Percentiles rank a stretch among this genome's conserved stretches.
These are phyloP conservation scores for Exsudoporus floridanus DNA, from an alignment of 1,284 basidiomycete genomes.

Conservation along the genomic window DNA sequence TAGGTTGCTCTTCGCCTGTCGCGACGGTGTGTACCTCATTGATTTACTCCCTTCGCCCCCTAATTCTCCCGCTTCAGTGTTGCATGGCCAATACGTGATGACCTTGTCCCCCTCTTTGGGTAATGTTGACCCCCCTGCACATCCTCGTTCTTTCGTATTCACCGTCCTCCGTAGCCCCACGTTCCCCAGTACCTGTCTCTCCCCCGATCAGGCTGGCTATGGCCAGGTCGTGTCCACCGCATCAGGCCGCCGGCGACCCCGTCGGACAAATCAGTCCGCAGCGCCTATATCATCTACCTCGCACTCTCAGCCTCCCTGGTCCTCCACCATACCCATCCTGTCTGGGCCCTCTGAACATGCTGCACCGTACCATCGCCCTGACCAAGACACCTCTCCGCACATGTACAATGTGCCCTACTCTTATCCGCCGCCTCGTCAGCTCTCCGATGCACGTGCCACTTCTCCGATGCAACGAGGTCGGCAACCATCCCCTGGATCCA, in stretches of 20 bases:
- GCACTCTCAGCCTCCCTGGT: constrained; percentile 31
- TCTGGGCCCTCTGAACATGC: constrained; percentile 26
- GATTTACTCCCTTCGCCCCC: constrained; percentile 17
- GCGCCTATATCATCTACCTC: constrained; percentile 23
- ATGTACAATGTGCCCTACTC: constrained; percentile 29
- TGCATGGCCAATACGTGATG: constrained; percentile 85
- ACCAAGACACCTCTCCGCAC: constrained; percentile 28
- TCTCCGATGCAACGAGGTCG: constrained; percentile 30
- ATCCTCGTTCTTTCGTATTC: constrained; percentile 7
- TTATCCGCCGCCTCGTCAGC: constrained; percentile 32
- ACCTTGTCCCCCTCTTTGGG: constrained; percentile 82
- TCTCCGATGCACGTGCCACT: constrained; percentile 29
- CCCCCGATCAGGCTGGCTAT: constrained; percentile 79
- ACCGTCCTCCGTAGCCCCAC: constrained; percentile 47
- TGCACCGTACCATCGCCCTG: constrained; percentile 23
- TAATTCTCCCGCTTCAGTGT: constrained; percentile 49
- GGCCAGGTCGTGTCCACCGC: constrained; percentile 71
- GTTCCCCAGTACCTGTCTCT: constrained; percentile 74
- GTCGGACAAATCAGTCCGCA: constrained; percentile 44
- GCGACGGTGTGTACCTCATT: constrained; percentile 55
- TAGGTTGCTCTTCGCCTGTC: constrained; percentile 73
- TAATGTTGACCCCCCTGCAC: constrained; percentile 34
- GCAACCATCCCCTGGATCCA: constrained; percentile 28
- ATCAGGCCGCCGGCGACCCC: constrained; percentile 59
- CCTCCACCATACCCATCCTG: constrained; percentile 26